Conservation (phyloP, 2,329 filamentous ascomycete species). For the Pestalotiopsis sp. region DNA sequence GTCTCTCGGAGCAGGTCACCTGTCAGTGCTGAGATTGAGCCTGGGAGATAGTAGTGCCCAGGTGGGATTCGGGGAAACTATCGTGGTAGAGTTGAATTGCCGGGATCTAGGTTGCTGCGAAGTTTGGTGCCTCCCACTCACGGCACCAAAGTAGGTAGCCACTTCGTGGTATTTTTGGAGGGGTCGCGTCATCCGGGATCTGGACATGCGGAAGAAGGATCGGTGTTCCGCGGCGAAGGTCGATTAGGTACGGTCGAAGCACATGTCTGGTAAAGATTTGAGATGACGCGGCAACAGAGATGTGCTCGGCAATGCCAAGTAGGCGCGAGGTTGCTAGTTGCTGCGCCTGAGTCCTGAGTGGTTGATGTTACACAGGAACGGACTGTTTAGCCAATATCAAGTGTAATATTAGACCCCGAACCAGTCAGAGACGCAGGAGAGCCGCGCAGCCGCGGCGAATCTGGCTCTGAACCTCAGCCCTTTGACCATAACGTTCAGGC, state of each 20-base stretch:
- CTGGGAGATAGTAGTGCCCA: not conserved
- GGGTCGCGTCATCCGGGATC: slow-evolving; percentile 1
- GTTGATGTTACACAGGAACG: not conserved
- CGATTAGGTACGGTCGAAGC: not conserved
- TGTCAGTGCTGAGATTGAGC: not conserved
- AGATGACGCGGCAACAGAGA: not conserved
- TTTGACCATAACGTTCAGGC: not conserved
- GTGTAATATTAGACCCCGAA: not conserved
- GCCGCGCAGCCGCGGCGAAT: not conserved
- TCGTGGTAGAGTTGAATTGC: not conserved
- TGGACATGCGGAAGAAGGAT: not conserved
- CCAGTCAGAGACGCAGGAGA: not conserved
- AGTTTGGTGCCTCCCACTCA: not conserved
- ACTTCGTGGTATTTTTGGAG: not conserved
- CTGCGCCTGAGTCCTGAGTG: not conserved
- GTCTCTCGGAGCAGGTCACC: not conserved
- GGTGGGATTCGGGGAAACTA: not conserved
- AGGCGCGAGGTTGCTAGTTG: not conserved
- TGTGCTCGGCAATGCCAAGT: not conserved
- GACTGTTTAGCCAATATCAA: not conserved
- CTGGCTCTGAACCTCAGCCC: not conserved
- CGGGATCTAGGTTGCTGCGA: not conserved
- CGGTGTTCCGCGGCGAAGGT: not conserved
- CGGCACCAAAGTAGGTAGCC: not conserved
- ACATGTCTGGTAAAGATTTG: not conserved